Conservation (phyloP, 495 filamentous ascomycete genomes). For the Gamarada debralockiae region DNA sequence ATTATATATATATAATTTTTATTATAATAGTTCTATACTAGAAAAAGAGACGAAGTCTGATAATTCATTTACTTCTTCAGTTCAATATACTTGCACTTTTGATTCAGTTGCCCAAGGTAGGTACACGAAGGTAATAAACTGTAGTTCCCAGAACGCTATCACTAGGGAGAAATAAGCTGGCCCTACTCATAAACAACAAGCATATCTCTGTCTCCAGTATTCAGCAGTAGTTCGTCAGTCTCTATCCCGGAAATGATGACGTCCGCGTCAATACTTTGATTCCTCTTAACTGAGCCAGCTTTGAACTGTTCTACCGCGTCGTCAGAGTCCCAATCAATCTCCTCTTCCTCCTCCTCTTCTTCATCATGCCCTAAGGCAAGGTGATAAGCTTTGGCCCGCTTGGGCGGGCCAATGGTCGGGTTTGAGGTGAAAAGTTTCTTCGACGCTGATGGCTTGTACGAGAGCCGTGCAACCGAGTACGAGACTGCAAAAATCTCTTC, state of each 20-base stretch:
- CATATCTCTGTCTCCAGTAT: too few relatives aligned
- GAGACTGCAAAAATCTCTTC: too few relatives aligned
- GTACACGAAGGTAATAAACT: too few relatives aligned
- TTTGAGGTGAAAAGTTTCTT: neutral
- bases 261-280: constrained; percentile 2
- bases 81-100: too few relatives aligned
- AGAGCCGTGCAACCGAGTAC: neutral
- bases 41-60: too few relatives aligned
- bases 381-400: constrained; percentile 2
- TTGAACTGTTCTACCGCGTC: constrained; percentile 5
- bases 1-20: too few relatives aligned
- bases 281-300: constrained; percentile 5
- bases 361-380: constrained; percentile 1
- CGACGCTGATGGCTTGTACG: neutral
- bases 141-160: too few relatives aligned
- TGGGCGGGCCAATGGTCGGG: constrained; percentile 1
- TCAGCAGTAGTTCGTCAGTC: constrained; percentile 3
- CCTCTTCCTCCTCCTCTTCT: neutral
- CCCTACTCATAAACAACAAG: too few relatives aligned
- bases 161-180: too few relatives aligned
- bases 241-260: constrained; percentile 5
- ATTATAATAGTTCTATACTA: too few relatives aligned
- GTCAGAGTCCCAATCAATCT: neutral
- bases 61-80: too few relatives aligned
- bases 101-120: too few relatives aligned